Conservation (phyloP, 805 yeast genomes). For the Metschnikowia amazonensis region DNA sequence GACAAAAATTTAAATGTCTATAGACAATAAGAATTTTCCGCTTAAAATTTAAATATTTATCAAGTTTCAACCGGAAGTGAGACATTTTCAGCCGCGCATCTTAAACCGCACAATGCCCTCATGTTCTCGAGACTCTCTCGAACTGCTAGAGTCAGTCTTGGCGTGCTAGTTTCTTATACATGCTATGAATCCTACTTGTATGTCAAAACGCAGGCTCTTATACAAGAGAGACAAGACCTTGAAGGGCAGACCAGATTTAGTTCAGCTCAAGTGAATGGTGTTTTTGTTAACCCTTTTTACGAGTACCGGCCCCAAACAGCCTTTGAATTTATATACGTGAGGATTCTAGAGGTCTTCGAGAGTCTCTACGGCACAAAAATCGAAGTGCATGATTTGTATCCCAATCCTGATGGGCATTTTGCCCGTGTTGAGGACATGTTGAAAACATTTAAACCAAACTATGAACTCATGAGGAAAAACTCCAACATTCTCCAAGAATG, state of each 20-base stretch:
- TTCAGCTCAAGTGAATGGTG: conserved; percentile 55
- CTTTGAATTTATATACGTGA: conserved; percentile 74
- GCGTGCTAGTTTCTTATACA: conserved; percentile 52
- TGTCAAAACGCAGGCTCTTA: conserved; percentile 49
- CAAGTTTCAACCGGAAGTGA: no score
- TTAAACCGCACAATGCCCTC: not conserved
- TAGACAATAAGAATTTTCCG: no score
- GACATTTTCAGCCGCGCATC: not conserved
- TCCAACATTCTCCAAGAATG: conserved; percentile 29
- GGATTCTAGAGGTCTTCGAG: conserved; percentile 69
- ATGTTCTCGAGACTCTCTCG: conserved; percentile 19
- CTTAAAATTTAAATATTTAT: no score
- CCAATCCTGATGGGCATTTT: conserved; percentile 36
- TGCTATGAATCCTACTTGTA: conserved; percentile 64
- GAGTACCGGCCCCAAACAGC: conserved; percentile 89
- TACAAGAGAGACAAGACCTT: conserved; percentile 26
- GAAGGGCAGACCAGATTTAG: conserved; percentile 22
- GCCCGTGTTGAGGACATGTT: conserved; percentile 47
- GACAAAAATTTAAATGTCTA: no score
- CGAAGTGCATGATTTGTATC: conserved; percentile 34
- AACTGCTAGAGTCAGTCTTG: conserved; percentile 39
- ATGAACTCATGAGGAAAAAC: conserved; percentile 40
- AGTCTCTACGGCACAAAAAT: conserved; percentile 38
- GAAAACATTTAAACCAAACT: conserved; percentile 58
- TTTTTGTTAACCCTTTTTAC: conserved; percentile 85